phyloP scores from a whole-genome alignment of 2,329 filamentous ascomycete genomes.

The Amesomyces nigricolor region DNA sequence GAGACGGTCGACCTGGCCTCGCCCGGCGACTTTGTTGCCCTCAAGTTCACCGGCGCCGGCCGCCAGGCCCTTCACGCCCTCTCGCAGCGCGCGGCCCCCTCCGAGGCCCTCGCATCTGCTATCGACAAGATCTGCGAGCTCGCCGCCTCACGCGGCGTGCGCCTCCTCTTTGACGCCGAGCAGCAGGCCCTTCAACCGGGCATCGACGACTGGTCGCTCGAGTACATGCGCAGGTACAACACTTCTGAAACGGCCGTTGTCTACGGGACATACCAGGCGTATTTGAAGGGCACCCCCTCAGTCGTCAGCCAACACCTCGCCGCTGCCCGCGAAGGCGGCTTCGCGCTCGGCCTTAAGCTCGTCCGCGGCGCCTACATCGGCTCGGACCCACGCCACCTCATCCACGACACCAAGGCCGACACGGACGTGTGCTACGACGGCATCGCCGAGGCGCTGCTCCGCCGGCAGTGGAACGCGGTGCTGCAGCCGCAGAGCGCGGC shows the following conservation, averaged over 20 bases:
- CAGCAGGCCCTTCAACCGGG: conserved; percentile 72
- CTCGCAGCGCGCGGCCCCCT: conserved; percentile 55
- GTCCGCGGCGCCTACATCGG: conserved; percentile 70
- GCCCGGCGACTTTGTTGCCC: conserved; percentile 59
- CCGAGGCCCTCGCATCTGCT: conserved; percentile 58
- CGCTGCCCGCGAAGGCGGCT: conserved; percentile 52
- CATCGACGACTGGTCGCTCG: conserved; percentile 73
- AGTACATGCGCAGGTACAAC: conserved; percentile 75
- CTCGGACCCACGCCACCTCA: conserved; percentile 62
- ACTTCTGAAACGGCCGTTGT: conserved; percentile 59
- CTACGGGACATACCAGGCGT: conserved; percentile 76
- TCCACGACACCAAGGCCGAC: conserved; percentile 65
- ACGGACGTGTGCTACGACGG: conserved; percentile 70
- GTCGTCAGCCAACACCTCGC: conserved; percentile 56
- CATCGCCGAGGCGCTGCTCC: conserved; percentile 62
- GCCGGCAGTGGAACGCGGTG: conserved; percentile 52
- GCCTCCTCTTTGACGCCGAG: conserved; percentile 80
- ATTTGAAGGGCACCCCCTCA: conserved; percentile 58
- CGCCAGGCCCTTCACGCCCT: conserved; percentile 64
- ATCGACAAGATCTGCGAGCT: conserved; percentile 71
- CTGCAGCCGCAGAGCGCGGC: conserved; percentile 40
- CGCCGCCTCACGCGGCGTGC: conserved; percentile 62
- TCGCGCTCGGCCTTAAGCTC: conserved; percentile 67
- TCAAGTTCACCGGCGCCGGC: conserved; percentile 78
- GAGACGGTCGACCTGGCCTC: conserved; percentile 70